Evolutionary conservation across 768 basidiomycete species (phyloP), one percentile per base, ranked within the genome.

Genomic region (Tylopilus intermedius): DNA sequence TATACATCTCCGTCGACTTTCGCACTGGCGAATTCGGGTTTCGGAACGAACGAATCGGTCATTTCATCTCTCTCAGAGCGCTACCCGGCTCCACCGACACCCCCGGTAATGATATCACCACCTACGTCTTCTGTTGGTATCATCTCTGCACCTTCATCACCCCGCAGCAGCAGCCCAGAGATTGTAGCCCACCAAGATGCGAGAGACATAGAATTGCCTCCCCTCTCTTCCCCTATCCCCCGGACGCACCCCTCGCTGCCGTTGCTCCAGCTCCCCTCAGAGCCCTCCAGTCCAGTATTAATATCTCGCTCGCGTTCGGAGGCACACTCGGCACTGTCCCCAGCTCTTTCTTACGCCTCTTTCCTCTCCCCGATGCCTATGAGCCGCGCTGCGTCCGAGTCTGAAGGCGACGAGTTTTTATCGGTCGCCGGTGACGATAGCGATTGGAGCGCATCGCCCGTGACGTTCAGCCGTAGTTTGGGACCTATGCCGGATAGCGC

Each of bases 41-140:
- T 24, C 2, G 44, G 39, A 35, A 33, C 5, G 2, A 51, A 54
- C 2, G 54, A 0, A 14, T 61, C 60, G 1, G 8, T 55, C 29
- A 35, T 68, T n/a, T 58, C 60, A 2, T 68, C 67, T 15, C 60
- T 68, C 8, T 68, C 67, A 7, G 64, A 68, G 38, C 62, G 67
- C 13, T 68, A 68, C 47, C 68, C 67, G 13, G 62, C 59, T 8
- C 59, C 68, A 11, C 58, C 56, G 5, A 61, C 68, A 1, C 63
- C 68, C 0, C 67, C 68, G 3, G 56, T 70, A 1, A n/a, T 68
- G 5, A 24, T 66, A 14, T 69, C 67, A 18, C 60, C 65, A 0
- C 58, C 67, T 18, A 29, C 42, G 4, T 67, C 63, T 6, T 67
- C 67, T 2, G n/a, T 59, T 2, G 61, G 59, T 21, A 10, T 67